Base-by-base conservation (phyloP, 2,329 filamentous ascomycete species). In the Thelonectria olida region DNA sequence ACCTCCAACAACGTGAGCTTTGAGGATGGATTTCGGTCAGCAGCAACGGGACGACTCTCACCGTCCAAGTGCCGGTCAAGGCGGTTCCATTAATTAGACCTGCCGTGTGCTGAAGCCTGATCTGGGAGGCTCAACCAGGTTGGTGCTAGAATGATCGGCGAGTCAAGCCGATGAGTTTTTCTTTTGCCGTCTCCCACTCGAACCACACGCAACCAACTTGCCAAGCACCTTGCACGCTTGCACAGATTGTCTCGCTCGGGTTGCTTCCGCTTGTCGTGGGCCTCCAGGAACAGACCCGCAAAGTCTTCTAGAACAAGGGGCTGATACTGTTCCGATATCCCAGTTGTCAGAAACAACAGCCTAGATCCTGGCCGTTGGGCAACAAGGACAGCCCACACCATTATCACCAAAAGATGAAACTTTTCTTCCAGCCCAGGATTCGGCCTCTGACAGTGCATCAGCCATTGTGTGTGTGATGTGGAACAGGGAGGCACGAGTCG, bases 391-490 rank as follows among this genome's bases (percentile, higher is more conserved):
- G n/a, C n/a, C 36, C 36, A 39, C 36, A 39, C 36, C 13, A n/a
- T 15, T 15, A 39, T 39, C 36, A 39, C 15, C 36, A 39, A 7
- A 39, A 39, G 36, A 19, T 39, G 36, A 39, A 39, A 39, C 36
- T n/a, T 19, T 17, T n/a, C 13, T 31, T n/a, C n/a, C 27, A 31
- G 27, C 27, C 27, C 27, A 31, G 27, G 36, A 28, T 41, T 34
- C 28, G 50, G 38, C 38, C 50, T 44, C 25, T 53, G 38, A 39
- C 25, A 23, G 44, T 23, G 10, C 17, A 31, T 53, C 39, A n/a
- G n/a, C n/a, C n/a, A 44, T 39, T 34, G 34, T 41, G 22, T 53
- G 38, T 25, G 27, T 44, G 50, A 53, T 38, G 50, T 53, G 50
- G 50, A 31, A 44, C 50, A 44, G 12, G 39, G 50, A 34, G 31